Evolutionary conservation across 495 filamentous ascomycete species (phyloP), one percentile per base, ranked within the genome.

Genomic region (Lophiotrema nucula): DNA sequence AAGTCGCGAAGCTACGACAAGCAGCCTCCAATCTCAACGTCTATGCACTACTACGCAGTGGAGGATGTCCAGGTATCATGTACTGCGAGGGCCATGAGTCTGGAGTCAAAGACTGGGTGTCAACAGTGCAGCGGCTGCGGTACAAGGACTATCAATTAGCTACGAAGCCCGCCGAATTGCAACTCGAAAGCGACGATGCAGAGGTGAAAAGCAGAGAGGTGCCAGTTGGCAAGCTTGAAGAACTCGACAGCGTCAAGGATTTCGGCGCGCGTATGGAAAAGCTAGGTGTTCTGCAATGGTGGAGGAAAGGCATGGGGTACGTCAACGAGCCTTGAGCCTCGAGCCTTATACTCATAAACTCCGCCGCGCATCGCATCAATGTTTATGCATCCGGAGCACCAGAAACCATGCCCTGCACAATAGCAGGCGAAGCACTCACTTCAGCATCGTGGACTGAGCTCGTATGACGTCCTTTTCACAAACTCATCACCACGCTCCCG

Each of bases 21-120:
- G 83, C 85, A 3, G 83, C 88, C 2, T 72, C 78, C 35, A 70
- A 76, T 13, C 70, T 78, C 60, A 68, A 76, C 56, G 79, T 83
- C 66, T 78, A 76, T 27, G 85, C 83, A 2, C 77, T 90, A 12
- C 75, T 89, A 2, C 79, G 87, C 25, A 84, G 77, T 46, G 85
- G 86, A 2, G 80, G 82, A 3, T 81, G 77, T 41, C 87, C 88
- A 0, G 88, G 87, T 8, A 85, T 90, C 58, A 89, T 91, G 85
- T 88, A 90, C 68, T 86, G 84, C 41, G 84, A 89, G 67, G 83
- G 83, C 2, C 63, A 61, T 18, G 77, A 80, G 16, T 70, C 68
- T 37, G 72, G 72, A 6, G 77, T 79, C 2, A 72, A 73, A 49
- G 70, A 73, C n/a, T 86, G 83, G 83, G 77, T 85, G 4, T 72